phyloP scores from a whole-genome alignment of 371 early-diverging fungal genomes.

The Apophysomyces ossiformis region DNA sequence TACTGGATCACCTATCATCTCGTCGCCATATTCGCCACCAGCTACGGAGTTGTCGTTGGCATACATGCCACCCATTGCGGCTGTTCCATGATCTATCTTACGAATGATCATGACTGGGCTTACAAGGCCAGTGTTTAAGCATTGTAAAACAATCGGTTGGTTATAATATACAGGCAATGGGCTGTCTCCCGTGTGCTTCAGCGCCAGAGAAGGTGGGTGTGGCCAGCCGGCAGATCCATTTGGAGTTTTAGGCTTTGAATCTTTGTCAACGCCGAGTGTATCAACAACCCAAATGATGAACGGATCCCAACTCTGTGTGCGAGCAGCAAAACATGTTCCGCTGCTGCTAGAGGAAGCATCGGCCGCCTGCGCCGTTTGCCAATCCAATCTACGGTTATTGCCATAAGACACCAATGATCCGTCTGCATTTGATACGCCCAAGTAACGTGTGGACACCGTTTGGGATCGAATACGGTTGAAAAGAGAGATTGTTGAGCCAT shows the following conservation, averaged over 20 bases:
- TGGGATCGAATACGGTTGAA: constrained; percentile 80
- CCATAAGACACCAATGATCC: constrained; percentile 43
- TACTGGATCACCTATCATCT: constrained; percentile 61
- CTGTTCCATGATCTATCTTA: constrained; percentile 73
- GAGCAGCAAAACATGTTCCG: constrained; percentile 62
- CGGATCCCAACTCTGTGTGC: constrained; percentile 76
- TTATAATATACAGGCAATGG: constrained; percentile 74
- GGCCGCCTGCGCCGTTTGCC: neutral
- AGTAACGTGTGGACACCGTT: constrained; percentile 77
- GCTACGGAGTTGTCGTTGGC: constrained; percentile 7
- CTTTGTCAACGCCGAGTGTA: constrained; percentile 40
- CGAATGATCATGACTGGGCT: constrained; percentile 78
- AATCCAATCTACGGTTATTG: constrained; percentile 13
- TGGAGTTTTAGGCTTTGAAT: constrained; percentile 21
- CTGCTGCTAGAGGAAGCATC: constrained; percentile 7
- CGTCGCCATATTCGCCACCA: constrained; percentile 54
- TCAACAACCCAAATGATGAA: constrained; percentile 81
- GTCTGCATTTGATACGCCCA: constrained; percentile 65
- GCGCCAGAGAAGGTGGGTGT: constrained; percentile 64
- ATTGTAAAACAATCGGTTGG: constrained; percentile 78
- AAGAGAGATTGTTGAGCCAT: constrained; percentile 72
- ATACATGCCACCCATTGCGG: constrained; percentile 60
- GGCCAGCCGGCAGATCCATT: constrained; percentile 35
- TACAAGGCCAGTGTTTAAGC: constrained; percentile 74
- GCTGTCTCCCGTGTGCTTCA: constrained; percentile 44